Evolutionary conservation across 495 filamentous ascomycete species (phyloP).

Genomic region (Xylona heveae): DNA sequence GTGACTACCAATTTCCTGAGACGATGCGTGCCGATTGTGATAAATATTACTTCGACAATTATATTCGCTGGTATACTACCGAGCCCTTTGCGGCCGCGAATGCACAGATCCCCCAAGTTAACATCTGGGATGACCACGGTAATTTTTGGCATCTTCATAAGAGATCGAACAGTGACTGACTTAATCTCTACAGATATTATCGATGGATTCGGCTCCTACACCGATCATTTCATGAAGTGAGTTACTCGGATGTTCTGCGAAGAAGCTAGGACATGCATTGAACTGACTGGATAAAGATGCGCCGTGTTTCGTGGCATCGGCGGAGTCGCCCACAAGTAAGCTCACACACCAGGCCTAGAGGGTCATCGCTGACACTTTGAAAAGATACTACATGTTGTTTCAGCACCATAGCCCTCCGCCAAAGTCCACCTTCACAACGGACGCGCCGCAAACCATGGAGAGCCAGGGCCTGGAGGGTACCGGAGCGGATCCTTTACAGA

Average conservation of each 20-base stretch:
- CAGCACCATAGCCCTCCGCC: constrained; percentile 81
- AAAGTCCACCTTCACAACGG: constrained; percentile 60
- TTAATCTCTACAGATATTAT: constrained; percentile 46
- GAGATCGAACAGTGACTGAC: constrained; percentile 1
- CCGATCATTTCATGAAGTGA: constrained; percentile 89
- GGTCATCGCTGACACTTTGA: constrained; percentile 19
- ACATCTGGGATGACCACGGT: constrained; percentile 89
- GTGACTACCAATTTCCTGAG: constrained; percentile 54
- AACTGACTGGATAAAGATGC: too few species aligned
- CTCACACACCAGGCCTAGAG: neutral
- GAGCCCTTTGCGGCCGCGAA: constrained; percentile 73
- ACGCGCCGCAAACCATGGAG: constrained; percentile 30
- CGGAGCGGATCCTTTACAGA: constrained; percentile 40
- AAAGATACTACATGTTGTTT: constrained; percentile 87
- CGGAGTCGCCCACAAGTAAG: constrained; percentile 28
- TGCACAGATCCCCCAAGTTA: constrained; percentile 72
- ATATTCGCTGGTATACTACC: constrained; percentile 65
- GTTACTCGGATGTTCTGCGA: too few species aligned
- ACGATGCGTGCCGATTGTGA: constrained; percentile 57
- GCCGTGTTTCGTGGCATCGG: constrained; percentile 82
- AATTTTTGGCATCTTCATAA: constrained; percentile 13
- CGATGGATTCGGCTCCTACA: constrained; percentile 85
- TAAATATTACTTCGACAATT: constrained; percentile 77
- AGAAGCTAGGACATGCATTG: too few species aligned
- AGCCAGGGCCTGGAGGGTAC: constrained; percentile 22